Percentiles rank a stretch among this genome's conserved stretches.
phyloP scores from a whole-genome alignment of 2,329 filamentous ascomycete genomes.

The Annulohypoxylon truncatum region DNA sequence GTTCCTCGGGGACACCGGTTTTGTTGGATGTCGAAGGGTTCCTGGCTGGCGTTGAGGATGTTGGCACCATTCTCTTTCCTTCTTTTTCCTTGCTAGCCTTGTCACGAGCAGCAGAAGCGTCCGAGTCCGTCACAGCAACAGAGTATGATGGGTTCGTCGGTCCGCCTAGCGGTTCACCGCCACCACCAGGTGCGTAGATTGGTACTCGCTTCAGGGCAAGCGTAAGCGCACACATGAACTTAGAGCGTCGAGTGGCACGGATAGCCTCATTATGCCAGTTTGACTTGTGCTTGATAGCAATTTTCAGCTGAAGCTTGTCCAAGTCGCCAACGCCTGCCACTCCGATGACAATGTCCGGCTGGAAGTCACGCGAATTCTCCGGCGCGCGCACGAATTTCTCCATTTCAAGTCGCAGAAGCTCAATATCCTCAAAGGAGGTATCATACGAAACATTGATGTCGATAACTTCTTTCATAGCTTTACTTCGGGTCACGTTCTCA shows the following conservation, averaged over 20 bases:
- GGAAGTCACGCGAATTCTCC: slow-evolving; percentile 92
- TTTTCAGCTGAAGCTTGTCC: slow-evolving; percentile 85
- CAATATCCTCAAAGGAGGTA: slow-evolving; percentile 89
- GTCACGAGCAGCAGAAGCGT: slow-evolving; percentile 72
- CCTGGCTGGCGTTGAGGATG: slow-evolving; percentile 51
- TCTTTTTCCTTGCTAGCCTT: slow-evolving; percentile 71
- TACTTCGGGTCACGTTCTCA: slow-evolving; percentile 91
- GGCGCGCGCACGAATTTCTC: slow-evolving; percentile 83
- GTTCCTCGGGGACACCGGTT: slow-evolving; percentile 45
- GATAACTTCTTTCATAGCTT: slow-evolving; percentile 89
- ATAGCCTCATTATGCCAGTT: slow-evolving; percentile 91
- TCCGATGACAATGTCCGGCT: slow-evolving; percentile 82
- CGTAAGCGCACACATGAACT: slow-evolving; percentile 96
- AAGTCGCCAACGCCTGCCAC: slow-evolving; percentile 83
- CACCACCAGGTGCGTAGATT: slow-evolving; percentile 84
- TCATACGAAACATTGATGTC: slow-evolving; percentile 85
- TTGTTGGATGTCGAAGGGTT: slow-evolving; percentile 38
- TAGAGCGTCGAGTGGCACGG: slow-evolving; percentile 83
- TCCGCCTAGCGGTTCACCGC: slow-evolving; percentile 69
- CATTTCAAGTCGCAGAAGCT: slow-evolving; percentile 86
- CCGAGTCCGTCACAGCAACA: slow-evolving; percentile 77
- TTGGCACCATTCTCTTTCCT: slow-evolving; percentile 70
- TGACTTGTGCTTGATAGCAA: slow-evolving; percentile 91
- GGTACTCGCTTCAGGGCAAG: slow-evolving; percentile 87
- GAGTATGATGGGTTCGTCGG: slow-evolving; percentile 84